Percentiles rank a stretch among this genome's conserved stretches.
Conservation (phyloP, 2,329 filamentous ascomycete species). For the Botryotinia globosa region DNA sequence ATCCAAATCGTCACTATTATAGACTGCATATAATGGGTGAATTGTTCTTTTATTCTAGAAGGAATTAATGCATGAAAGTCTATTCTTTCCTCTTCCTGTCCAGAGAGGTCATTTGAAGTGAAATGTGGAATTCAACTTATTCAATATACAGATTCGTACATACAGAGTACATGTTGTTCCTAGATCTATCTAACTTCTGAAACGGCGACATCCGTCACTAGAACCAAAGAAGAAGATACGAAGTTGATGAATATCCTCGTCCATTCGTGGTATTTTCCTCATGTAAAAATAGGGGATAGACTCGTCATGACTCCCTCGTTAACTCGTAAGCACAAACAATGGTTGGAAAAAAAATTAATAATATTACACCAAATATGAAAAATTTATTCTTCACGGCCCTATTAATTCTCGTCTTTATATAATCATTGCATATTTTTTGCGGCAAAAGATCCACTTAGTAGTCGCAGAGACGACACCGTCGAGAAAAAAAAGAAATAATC, state of each 20-base stretch:
- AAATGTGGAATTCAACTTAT: not conserved
- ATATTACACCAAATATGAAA: not conserved
- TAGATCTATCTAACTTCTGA: not conserved
- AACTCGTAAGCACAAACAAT: not conserved
- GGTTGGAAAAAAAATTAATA: not conserved
- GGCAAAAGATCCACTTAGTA: not conserved
- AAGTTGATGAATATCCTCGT: not conserved
- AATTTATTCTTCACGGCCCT: not conserved
- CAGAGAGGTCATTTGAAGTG: not conserved
- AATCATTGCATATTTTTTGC: not conserved
- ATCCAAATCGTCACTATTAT: not conserved
- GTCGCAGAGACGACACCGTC: not conserved
- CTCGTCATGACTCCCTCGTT: not conserved
- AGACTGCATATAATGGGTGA: not conserved
- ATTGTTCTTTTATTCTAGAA: not conserved
- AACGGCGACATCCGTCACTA: not conserved
- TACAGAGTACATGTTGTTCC: not conserved
- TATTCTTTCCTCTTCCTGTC: not conserved
- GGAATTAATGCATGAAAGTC: not conserved
- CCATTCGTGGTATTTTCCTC: not conserved
- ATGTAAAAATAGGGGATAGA: not conserved
- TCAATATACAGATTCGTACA: not conserved
- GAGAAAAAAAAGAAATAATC: not conserved
- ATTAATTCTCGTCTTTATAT: conserved; percentile 20
- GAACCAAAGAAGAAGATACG: not conserved